Base-by-base conservation (phyloP, 495 filamentous ascomycete species). In the Recurvomyces mirabilis region DNA sequence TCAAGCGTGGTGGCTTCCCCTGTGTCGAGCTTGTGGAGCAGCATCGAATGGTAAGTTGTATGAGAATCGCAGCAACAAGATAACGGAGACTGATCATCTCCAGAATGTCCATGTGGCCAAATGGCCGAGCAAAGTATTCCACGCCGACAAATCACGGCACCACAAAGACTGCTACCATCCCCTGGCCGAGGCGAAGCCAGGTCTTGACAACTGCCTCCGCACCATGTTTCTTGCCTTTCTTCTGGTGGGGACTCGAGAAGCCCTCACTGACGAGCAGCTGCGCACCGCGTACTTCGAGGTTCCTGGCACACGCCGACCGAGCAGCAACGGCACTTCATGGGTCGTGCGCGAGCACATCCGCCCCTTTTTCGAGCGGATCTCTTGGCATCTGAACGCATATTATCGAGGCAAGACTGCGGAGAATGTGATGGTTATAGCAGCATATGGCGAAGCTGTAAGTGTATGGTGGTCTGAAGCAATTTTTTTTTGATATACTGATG, bases 371-470 rank as follows among this genome's bases (percentile, higher is more conserved):
- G 25, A 39, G 17, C 13, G 33, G 3, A 40, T 47, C 34, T 37
- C 33, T 14, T 36, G 35, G 10, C 22, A 37, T 5, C 36, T 47
- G 15, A 12, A 20, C 17, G 25, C 24, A 13, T 47, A 22, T 20
- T 47, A 39, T 21, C 15, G 26, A 3, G 15, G n/a, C 17, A 47
- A 17, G 12, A 22, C 40, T 34, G 23, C 39, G 14, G 36, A 40
- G 18, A 11, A 47, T 23, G 26, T 47, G 22, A 47, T 47, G 44
- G 33, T 47, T 36, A 40, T 47, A 6, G 39, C 35, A 25, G 44
- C 35, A 2, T 47, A 47, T 36, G 40, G 19, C 35, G 21, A 30
- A 12, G 36, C 44, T 3, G 44, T 47, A 37, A 39, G 44, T 47
- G 10, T 29, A 24, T 7, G 21, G 2, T 9, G 7, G 15, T 5